phyloP scores from a whole-genome alignment of 2,329 filamentous ascomycete species.

The Dendrostoma leiphaemia region DNA sequence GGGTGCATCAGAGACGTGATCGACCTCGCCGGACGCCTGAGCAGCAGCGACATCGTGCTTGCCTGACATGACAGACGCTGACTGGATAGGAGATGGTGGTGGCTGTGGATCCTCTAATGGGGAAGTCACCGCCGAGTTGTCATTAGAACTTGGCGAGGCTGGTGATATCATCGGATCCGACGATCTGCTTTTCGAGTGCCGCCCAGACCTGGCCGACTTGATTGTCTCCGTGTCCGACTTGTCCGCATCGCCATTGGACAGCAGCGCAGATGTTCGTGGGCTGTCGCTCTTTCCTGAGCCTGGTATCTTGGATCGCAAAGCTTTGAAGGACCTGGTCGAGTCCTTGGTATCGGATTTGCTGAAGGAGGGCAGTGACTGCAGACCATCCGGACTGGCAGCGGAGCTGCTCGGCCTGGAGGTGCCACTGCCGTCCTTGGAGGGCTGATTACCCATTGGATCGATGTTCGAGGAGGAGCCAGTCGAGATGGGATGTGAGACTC shows the following conservation, averaged over 20 bases:
- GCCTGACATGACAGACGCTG: conserved; percentile 68
- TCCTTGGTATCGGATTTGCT: conserved; percentile 91
- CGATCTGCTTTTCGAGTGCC: conserved; percentile 44
- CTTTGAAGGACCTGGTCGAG: conserved; percentile 81
- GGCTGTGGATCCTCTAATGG: conserved; percentile 52
- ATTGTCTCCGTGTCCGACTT: conserved; percentile 74
- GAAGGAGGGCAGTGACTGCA: conserved; percentile 89
- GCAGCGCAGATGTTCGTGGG: conserved; percentile 70
- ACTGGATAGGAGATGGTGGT: conserved; percentile 86
- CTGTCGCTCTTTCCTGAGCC: conserved; percentile 71
- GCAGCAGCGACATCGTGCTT: conserved; percentile 78
- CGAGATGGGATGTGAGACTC: conserved; percentile 22
- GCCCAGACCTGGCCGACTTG: conserved; percentile 64
- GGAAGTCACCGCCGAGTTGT: conserved; percentile 40
- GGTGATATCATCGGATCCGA: conserved; percentile 41
- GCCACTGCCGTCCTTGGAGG: conserved; percentile 57
- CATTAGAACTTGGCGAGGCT: conserved; percentile 39
- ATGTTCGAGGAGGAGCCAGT: conserved; percentile 5
- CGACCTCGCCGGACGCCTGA: conserved; percentile 85
- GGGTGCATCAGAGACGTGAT: conserved; percentile 88
- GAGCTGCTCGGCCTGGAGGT: conserved; percentile 49
- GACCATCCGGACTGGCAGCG: conserved; percentile 48
- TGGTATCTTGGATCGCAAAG: conserved; percentile 85
- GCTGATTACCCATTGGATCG: conserved; percentile 69
- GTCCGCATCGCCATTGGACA: conserved; percentile 65